Base-by-base conservation (phyloP, 805 yeast genomes). In the Kuraishia molischiana region DNA sequence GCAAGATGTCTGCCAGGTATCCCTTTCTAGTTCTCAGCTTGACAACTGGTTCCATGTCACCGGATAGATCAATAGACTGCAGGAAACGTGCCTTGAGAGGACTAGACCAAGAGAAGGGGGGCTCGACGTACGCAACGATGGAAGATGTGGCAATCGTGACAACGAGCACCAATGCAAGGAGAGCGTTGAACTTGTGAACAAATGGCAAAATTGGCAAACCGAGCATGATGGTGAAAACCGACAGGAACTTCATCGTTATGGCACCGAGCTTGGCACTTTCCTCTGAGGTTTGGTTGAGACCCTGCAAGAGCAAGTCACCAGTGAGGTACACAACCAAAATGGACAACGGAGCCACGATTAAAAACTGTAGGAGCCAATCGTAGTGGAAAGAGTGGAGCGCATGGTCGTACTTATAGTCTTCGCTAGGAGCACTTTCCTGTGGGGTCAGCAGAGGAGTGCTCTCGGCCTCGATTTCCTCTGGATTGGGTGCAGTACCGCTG, bases 311-410 rank as follows among this genome's bases (percentile, higher is more conserved):
- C 41, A 83, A 56, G 41, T 66, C 70, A 4, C 81, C 79, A 28
- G 68, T 57, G 39, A 72, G 69, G 47, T 74, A 69, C n/a, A 78
- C 50, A 26, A 79, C 50, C 24, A 71, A 66, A 3, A 77, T 61
- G 1, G 81, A 60, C 11, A 80, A 37, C 2, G 96, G 95, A 11
- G 81, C 85, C 14, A 80, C 53, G 1, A 78, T 43, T 24, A 84
- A 45, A 49, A 74, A 85, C 54, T 87, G 95, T 14, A 85, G 45
- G 13, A 79, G 67, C 95, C 96, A 87, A 49, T 82, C 95, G 51
- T 81, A 85, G 30, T 79, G 71, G 34, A 72, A 68, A 4, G 76
- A 71, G 36, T 61, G 64, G 29, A 57, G 39, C 6, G 64, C 64
- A 4, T 57, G 49, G 1, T 42, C 39, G 35, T 54, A 54, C 34